A percentile compares a stretch with the other conserved stretches of the same genome.
These are phyloP conservation scores for Roridomyces roridus DNA, from an alignment of 768 basidiomycete species.

Conservation along the genomic window DNA sequence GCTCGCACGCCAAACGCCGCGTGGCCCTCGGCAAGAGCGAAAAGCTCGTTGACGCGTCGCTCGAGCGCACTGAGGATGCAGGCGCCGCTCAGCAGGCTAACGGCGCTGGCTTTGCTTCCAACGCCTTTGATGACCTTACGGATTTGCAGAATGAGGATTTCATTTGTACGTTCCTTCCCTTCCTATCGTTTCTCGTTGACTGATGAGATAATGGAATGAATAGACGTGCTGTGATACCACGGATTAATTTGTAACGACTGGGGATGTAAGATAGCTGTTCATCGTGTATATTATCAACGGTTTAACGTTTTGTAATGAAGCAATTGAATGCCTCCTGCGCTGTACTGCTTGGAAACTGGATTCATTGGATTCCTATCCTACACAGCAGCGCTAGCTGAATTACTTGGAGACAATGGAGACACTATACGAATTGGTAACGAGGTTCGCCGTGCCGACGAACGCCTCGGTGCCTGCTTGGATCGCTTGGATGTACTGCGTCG, in stretches of 20 bases:
- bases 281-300: background rate
- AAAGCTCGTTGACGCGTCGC: slow-evolving; percentile 21
- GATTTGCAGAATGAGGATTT: slow-evolving; percentile 23
- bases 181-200: background rate
- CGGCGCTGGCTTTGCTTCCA: slow-evolving; percentile 12
- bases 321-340: too few relatives aligned
- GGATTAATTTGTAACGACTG: background rate
- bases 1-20: slow-evolving; percentile 11
- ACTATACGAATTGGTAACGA: slow-evolving; percentile 48
- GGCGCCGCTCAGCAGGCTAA: slow-evolving; percentile 22
- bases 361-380: too few relatives aligned
- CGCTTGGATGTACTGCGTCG: slow-evolving; percentile 54
- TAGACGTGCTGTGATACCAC: slow-evolving; percentile 18
- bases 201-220: background rate
- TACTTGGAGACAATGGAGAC: slow-evolving; percentile 39
- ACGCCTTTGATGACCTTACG: slow-evolving; percentile 25
- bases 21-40: slow-evolving; percentile 9
- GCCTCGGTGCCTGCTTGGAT: slow-evolving; percentile 64
- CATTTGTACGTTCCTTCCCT: slow-evolving; percentile 15
- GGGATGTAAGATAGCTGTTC: background rate
- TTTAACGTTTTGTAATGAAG: background rate
- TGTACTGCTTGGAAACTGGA: too few relatives aligned
- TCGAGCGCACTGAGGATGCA: slow-evolving; percentile 19
- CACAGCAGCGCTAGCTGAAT: background rate
- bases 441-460: slow-evolving; percentile 55